These are phyloP conservation scores for Globisporangium orthogonon DNA, from an alignment of 352 stramenopile species.

Conservation along the genomic window DNA sequence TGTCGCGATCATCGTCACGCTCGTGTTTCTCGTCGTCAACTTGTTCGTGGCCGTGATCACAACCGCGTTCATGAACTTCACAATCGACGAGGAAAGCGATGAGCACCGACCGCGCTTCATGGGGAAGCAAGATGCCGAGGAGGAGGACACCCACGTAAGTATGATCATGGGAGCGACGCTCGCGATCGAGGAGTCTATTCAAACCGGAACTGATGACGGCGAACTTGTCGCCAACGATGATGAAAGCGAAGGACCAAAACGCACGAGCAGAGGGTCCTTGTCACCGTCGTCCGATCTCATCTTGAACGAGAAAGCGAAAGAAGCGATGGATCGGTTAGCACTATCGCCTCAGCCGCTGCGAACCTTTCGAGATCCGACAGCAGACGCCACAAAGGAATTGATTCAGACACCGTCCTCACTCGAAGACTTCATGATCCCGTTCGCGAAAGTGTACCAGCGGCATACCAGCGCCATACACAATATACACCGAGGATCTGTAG, in stretches of 20 bases:
- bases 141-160: conserved; percentile 69
- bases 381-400: conserved; percentile 57
- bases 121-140: conserved; percentile 46
- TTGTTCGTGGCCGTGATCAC: conserved; percentile 82
- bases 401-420: conserved; percentile 29
- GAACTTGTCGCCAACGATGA: neutral
- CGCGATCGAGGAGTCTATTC: conserved; percentile 53
- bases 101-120: conserved; percentile 31
- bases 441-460: conserved; percentile 13
- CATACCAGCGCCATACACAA: conserved; percentile 10
- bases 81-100: conserved; percentile 37
- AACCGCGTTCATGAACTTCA: conserved; percentile 81
- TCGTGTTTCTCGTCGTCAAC: conserved; percentile 82
- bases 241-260: neutral
- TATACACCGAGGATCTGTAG: conserved; percentile 1
- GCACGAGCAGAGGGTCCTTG: conserved; percentile 2
- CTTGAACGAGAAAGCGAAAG: conserved; percentile 12
- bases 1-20: conserved; percentile 56
- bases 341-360: conserved; percentile 35
- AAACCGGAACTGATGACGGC: neutral
- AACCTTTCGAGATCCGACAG: conserved; percentile 49
- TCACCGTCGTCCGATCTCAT: conserved; percentile 9
- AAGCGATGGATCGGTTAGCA: conserved; percentile 19
- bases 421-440: conserved; percentile 36
- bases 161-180: conserved; percentile 81